Conservation (phyloP, 257 asterid genomes). For the Ocimum tenuiflorum region DNA sequence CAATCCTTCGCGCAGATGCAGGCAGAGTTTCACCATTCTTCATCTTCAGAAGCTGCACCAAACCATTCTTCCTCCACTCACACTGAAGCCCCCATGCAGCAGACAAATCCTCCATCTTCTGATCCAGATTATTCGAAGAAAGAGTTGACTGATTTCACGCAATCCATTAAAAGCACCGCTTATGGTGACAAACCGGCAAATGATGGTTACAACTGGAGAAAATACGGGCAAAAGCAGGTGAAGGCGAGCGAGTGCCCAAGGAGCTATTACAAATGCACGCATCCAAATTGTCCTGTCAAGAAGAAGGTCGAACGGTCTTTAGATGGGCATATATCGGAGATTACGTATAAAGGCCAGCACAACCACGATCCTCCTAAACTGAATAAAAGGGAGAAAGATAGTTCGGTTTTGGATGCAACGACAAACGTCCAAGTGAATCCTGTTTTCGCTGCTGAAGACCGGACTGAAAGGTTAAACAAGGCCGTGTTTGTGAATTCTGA, state of each 20-base stretch:
- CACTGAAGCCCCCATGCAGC: constrained; percentile 14
- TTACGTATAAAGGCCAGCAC: constrained; percentile 84
- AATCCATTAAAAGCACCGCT: constrained; percentile 32
- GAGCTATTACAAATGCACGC: constrained; percentile 84
- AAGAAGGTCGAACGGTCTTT: constrained; percentile 70
- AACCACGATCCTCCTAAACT: constrained; percentile 63
- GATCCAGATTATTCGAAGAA: constrained; percentile 28
- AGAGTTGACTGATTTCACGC: constrained; percentile 36
- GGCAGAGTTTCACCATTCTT: constrained; percentile 41
- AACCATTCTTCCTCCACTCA: constrained; percentile 28
- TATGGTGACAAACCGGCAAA: constrained; percentile 49
- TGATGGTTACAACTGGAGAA: constrained; percentile 99
- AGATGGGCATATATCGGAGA: constrained; percentile 66
- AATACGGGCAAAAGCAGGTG: constrained; percentile 89
- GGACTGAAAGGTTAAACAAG: constrained; percentile 23
- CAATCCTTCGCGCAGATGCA: constrained; percentile 62
- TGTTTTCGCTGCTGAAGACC: constrained; percentile 18
- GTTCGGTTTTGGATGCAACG: constrained; percentile 23
- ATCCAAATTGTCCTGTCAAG: constrained; percentile 64
- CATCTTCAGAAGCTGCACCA: constrained; percentile 28
- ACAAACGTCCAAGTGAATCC: constrained; percentile 21
- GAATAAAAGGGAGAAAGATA: constrained; percentile 40
- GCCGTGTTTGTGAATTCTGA: constrained; percentile 20
- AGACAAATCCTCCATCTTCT: constrained; percentile 14
- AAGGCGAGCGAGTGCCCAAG: constrained; percentile 86